Evolutionary conservation across 768 basidiomycete genomes (phyloP).

Genomic region (Auriscalpium orientale): DNA sequence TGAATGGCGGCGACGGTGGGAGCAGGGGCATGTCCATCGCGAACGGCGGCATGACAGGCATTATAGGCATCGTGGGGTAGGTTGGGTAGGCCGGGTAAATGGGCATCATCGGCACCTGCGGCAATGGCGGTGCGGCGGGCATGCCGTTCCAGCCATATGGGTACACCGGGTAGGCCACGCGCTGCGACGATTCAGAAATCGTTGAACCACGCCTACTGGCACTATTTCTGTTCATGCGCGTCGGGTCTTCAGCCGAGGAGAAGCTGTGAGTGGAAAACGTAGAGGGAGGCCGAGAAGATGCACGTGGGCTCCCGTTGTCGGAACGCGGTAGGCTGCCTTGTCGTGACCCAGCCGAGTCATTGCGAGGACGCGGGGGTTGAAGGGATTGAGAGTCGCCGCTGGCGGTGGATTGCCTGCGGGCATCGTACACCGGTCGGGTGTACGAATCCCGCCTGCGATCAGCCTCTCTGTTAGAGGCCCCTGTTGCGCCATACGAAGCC

Average conservation of each 20-base stretch:
- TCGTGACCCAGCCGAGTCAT: slow-evolving; percentile 4
- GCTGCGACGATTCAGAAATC: slow-evolving; percentile 10
- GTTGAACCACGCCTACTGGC: slow-evolving; percentile 7
- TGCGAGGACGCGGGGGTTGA: not conserved
- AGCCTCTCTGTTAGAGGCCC: not conserved
- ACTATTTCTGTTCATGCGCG: not conserved
- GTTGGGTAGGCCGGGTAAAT: not conserved
- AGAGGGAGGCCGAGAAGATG: slow-evolving; percentile 4
- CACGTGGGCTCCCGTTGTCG: slow-evolving; percentile 2
- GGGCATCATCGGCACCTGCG: slow-evolving; percentile 6
- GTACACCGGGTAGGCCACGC: not conserved
- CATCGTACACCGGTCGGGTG: slow-evolving; percentile 11
- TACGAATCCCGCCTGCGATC: slow-evolving; percentile 11
- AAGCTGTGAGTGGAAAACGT: slow-evolving; percentile 3
- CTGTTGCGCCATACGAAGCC: slow-evolving; percentile 2
- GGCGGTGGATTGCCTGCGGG: slow-evolving; percentile 5
- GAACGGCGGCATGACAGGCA: slow-evolving; percentile 12
- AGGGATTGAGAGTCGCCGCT: not conserved
- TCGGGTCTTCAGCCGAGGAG: slow-evolving; percentile 10
- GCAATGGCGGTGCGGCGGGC: slow-evolving; percentile 2
- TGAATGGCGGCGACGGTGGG: slow-evolving; percentile 16
- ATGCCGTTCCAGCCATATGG: slow-evolving; percentile 6
- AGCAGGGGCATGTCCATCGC: slow-evolving; percentile 16
- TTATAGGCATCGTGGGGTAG: slow-evolving; percentile 2
- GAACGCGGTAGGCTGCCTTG: slow-evolving; percentile 3